phyloP scores from a whole-genome alignment of 2,329 filamentous ascomycete genomes.

The Xylariaceae sp. region DNA sequence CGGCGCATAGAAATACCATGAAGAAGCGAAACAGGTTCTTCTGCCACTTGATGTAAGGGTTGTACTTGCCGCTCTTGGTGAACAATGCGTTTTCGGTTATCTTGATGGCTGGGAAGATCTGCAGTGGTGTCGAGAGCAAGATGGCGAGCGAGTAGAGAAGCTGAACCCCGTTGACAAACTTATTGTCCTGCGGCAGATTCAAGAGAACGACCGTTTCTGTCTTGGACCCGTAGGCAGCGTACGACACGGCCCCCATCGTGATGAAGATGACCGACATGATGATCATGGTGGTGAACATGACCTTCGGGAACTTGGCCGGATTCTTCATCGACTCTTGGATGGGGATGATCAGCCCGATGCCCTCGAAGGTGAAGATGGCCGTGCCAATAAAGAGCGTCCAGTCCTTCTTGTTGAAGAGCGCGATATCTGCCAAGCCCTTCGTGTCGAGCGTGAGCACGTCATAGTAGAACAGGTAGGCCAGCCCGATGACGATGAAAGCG shows the following conservation, averaged over 20 bases:
- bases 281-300: slow-evolving; percentile 87
- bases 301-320: slow-evolving; percentile 82
- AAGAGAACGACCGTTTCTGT: slow-evolving; percentile 96
- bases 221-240: slow-evolving; percentile 89
- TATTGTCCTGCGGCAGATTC: slow-evolving; percentile 93
- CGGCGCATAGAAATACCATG: slow-evolving; percentile 78
- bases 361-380: slow-evolving; percentile 98
- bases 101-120: slow-evolving; percentile 95
- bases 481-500: slow-evolving; percentile 84
- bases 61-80: slow-evolving; percentile 92
- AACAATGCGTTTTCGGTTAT: slow-evolving; percentile 95
- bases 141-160: slow-evolving; percentile 99
- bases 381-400: slow-evolving; percentile 99
- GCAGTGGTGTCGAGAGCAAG: slow-evolving; percentile 85
- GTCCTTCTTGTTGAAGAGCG: slow-evolving; percentile 80
- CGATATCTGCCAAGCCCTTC: slow-evolving; percentile 77
- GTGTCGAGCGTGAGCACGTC: slow-evolving; percentile 77
- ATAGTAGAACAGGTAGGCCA: slow-evolving; percentile 94
- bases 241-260: slow-evolving; percentile 86
- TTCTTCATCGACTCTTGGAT: slow-evolving; percentile 97
- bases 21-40: slow-evolving; percentile 97
- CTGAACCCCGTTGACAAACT: slow-evolving; percentile 91
- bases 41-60: slow-evolving; percentile 98
- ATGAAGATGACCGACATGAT: slow-evolving; percentile 89
- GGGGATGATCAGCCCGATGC: slow-evolving; percentile 93